A percentile compares a stretch with the other conserved stretches of the same genome.
Conservation (phyloP, 345 rosid genomes). For the Clausena lansium region DNA sequence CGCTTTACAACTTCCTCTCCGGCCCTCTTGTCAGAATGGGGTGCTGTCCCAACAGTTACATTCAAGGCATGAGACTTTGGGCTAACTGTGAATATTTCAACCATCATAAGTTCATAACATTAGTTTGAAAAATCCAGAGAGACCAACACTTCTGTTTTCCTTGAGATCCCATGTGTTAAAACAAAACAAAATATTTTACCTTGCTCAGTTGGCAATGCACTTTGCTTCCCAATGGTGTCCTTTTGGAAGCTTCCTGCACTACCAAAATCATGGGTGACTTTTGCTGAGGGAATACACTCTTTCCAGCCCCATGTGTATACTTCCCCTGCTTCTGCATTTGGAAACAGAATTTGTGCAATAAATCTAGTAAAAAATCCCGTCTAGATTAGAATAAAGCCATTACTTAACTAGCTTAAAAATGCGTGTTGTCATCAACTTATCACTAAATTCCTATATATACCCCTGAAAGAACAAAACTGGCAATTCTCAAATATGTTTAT, state of each 20-base stretch:
- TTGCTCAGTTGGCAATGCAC: slow-evolving; percentile 38
- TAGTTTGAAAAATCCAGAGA: neutral
- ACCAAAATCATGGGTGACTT: slow-evolving; percentile 30
- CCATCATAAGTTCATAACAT: neutral
- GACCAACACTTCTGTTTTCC: neutral
- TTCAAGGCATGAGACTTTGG: slow-evolving; percentile 40
- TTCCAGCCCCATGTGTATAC: slow-evolving; percentile 94
- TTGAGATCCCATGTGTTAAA: slow-evolving; percentile 4
- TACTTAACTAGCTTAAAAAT: neutral
- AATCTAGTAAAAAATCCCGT: neutral
- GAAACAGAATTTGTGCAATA: neutral
- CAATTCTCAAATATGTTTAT: neutral
- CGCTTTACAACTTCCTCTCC: slow-evolving; percentile 63
- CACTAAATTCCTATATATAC: neutral
- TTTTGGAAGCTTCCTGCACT: slow-evolving; percentile 38
- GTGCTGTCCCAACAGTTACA: slow-evolving; percentile 20
- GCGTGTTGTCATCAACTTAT: neutral
- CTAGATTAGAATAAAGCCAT: neutral
- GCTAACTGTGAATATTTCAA: slow-evolving; percentile 31
- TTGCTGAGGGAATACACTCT: slow-evolving; percentile 71
- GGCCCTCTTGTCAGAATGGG: slow-evolving; percentile 31
- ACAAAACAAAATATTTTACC: slow-evolving; percentile 27
- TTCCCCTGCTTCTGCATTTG: slow-evolving; percentile 60
- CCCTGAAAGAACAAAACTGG: neutral
- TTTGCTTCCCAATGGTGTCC: slow-evolving; percentile 42